A percentile compares a stretch with the other conserved stretches of the same genome.
Evolutionary conservation across 441 rosid genomes (phyloP).

Genomic region (Erysimum cheiri): DNA sequence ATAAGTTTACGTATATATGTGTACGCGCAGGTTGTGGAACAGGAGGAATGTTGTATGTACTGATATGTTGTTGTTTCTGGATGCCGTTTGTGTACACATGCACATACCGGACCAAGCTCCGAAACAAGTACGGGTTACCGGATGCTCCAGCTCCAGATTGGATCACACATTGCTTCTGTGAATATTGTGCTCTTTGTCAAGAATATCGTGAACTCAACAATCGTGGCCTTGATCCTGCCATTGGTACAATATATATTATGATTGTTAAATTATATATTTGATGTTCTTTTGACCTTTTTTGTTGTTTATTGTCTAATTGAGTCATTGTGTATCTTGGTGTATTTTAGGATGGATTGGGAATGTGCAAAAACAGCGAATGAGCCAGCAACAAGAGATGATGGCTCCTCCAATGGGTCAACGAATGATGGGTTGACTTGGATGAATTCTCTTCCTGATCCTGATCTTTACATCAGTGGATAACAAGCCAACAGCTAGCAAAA

Average conservation of each 20-base stretch:
- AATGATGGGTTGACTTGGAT: constrained; percentile 52
- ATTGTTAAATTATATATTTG: neutral
- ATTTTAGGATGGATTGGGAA: constrained; percentile 43
- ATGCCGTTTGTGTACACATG: constrained; percentile 64
- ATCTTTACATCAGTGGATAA: too few relatives aligned
- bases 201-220: constrained; percentile 62
- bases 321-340: constrained; percentile 2
- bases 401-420: constrained; percentile 61
- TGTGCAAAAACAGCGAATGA: constrained; percentile 38
- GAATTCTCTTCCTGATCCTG: too few relatives aligned
- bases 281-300: neutral
- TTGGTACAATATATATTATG: constrained; percentile 46
- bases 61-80: constrained; percentile 34
- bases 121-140: constrained; percentile 54
- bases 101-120: constrained; percentile 57
- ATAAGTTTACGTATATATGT: neutral
- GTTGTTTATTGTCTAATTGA: neutral
- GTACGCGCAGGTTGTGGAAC: constrained; percentile 52
- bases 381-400: constrained; percentile 53
- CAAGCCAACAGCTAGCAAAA: too few relatives aligned
- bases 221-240: constrained; percentile 63
- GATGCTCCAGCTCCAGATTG: constrained; percentile 77
- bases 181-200: constrained; percentile 72
- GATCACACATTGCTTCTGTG: constrained; percentile 60
- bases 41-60: constrained; percentile 51